Base-by-base conservation (phyloP, 2,329 filamentous ascomycete species). In the Kalaharituber pfeilii region DNA sequence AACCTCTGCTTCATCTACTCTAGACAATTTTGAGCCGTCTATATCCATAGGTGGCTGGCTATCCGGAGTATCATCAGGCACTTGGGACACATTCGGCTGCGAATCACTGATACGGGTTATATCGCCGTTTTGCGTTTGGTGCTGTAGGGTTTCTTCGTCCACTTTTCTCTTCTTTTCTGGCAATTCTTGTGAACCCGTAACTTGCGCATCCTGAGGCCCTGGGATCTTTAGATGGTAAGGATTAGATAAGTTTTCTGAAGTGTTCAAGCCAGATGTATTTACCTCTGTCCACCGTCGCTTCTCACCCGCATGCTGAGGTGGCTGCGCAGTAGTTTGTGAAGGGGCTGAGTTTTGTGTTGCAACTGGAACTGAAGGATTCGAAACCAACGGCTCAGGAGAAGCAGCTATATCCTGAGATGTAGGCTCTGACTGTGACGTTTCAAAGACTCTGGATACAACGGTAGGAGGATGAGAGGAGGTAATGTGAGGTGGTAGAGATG, bases 221-320 rank as follows among this genome's bases (percentile, higher is more conserved):
- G n/a, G n/a, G n/a, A n/a, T n/a, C n/a, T n/a, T n/a, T n/a, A n/a
- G n/a, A n/a, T n/a, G n/a, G n/a, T n/a, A n/a, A n/a, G n/a, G n/a
- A n/a, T n/a, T n/a, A n/a, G n/a, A n/a, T n/a, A n/a, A n/a, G n/a
- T n/a, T n/a, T n/a, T n/a, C n/a, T n/a, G n/a, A n/a, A n/a, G 15
- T 18, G 33, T 39, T 39, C 15, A 13, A 39, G 8, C 30, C 33
- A 39, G 8, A 39, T 15, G 4, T n/a, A 1, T 39, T 47, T 60
- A 60, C 58, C 55, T 60, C 26, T 59, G 59, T 24, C 55, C 47
- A 36, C 59, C 59, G 30, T 55, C 59, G 27, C 49, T 33, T 33
- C 22, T 47, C 28, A 36, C 42, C 52, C 9, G 22, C 27, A 7
- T 54, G 45, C 22, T 4, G 25, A 8, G 9, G 1, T 47, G 25